A percentile compares a stretch with the other conserved stretches of the same genome.
phyloP scores from a whole-genome alignment of 441 rosid genomes.

The Gossypium aridum region DNA sequence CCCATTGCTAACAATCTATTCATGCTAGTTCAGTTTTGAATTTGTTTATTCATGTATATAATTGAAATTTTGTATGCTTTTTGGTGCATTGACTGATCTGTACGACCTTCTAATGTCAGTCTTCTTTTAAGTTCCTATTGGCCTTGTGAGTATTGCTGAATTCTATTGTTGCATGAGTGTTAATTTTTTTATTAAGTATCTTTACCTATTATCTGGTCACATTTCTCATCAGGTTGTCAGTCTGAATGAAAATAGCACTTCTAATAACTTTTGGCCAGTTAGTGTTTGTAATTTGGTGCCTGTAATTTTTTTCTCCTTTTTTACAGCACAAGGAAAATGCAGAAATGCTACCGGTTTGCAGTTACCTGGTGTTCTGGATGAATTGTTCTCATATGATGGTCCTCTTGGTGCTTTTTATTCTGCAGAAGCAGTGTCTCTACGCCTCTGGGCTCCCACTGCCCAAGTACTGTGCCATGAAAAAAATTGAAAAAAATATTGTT shows the following conservation, averaged over 20 bases:
- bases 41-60: not conserved
- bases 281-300: not conserved
- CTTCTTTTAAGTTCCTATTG: not conserved
- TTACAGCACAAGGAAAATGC: conserved; percentile 56
- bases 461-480: conserved; percentile 35
- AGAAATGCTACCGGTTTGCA: conserved; percentile 73
- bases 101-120: not conserved
- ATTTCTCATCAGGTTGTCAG: not conserved
- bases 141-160: not conserved
- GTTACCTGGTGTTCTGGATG: conserved; percentile 81
- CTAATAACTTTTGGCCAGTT: not conserved
- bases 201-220: not conserved
- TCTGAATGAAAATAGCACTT: not conserved
- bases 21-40: not conserved
- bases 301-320: conserved; percentile 13
- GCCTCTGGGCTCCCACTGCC: conserved; percentile 99
- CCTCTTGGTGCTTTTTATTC: conserved; percentile 77
- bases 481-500: not conserved
- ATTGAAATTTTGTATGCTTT: not conserved
- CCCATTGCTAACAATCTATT: not conserved
- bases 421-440: conserved; percentile 48
- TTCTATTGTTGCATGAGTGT: not conserved
- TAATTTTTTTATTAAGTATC: not conserved
- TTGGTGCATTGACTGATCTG: not conserved
- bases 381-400: conserved; percentile 76